A percentile compares a stretch with the other conserved stretches of the same genome.
Conservation (phyloP, 2,329 filamentous ascomycete genomes). For the Aspergillus puulaauensis region DNA sequence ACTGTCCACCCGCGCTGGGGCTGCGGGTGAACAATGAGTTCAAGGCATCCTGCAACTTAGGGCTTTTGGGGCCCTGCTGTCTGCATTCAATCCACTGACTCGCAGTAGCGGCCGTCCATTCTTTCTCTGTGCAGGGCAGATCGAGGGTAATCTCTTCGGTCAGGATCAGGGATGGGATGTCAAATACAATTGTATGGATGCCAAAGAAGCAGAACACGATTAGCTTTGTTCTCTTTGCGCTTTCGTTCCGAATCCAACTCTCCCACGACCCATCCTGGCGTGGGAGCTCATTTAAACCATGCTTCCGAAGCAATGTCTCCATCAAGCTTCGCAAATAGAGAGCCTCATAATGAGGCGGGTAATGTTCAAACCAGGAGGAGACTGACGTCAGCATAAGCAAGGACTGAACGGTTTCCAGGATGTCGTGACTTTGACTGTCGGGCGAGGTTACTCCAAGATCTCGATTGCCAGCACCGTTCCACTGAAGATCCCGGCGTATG, state of each 20-base stretch:
- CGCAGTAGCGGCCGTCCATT: constrained; percentile 29
- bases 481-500: constrained; percentile 29
- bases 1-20: constrained; percentile 6
- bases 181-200: constrained; percentile 38
- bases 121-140: constrained; percentile 32
- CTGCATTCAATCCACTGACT: constrained; percentile 27
- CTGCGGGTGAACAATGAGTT: constrained; percentile 25
- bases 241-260: constrained; percentile 33
- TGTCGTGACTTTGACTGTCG: constrained; percentile 21
- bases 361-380: constrained; percentile 32
- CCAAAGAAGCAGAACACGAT: constrained; percentile 37
- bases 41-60: constrained; percentile 29
- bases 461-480: constrained; percentile 1
- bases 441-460: constrained; percentile 3
- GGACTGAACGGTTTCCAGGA: constrained; percentile 30
- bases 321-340: constrained; percentile 30
- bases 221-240: constrained; percentile 31
- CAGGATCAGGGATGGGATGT: constrained; percentile 31
- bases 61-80: constrained; percentile 22
- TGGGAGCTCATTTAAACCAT: constrained; percentile 30
- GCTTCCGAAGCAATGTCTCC: constrained; percentile 29
- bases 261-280: constrained; percentile 30
- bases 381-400: constrained; percentile 30
- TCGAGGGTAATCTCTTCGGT: constrained; percentile 32
- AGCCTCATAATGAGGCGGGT: constrained; percentile 31